Conservation (phyloP, 2,329 filamentous ascomycete species). For the Pseudohalonectria lignicola region DNA sequence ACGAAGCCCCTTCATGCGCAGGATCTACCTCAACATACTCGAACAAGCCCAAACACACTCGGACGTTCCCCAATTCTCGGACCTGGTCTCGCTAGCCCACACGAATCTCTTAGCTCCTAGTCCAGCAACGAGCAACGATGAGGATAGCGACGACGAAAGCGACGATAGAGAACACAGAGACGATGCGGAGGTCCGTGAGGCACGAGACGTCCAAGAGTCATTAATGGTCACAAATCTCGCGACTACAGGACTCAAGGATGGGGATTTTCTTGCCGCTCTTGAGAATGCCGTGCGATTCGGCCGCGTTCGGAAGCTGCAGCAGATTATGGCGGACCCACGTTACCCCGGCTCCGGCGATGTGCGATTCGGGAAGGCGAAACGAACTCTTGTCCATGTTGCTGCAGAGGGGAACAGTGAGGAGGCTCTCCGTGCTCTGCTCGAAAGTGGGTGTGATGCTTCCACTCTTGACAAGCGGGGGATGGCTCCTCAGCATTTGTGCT, state of each 20-base stretch:
- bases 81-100: neutral
- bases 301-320: neutral
- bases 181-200: neutral
- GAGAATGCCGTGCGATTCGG: neutral
- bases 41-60: neutral
- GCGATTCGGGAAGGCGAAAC: neutral
- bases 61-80: neutral
- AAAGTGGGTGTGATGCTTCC: neutral
- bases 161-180: too few relatives aligned
- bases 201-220: neutral
- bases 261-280: neutral
- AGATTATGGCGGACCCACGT: neutral
- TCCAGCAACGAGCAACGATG: too few relatives aligned
- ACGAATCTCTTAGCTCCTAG: too few relatives aligned
- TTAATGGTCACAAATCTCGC: neutral
- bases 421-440: neutral
- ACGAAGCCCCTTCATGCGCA: neutral
- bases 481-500: neutral
- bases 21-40: neutral
- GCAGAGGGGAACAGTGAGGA: neutral
- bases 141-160: too few relatives aligned
- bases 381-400: neutral
- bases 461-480: neutral
- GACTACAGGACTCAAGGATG: neutral
- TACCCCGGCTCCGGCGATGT: neutral